A percentile compares a stretch with the other conserved stretches of the same genome.
Conservation (phyloP, 2,329 filamentous ascomycete genomes). For the Aspergillus sp. region DNA sequence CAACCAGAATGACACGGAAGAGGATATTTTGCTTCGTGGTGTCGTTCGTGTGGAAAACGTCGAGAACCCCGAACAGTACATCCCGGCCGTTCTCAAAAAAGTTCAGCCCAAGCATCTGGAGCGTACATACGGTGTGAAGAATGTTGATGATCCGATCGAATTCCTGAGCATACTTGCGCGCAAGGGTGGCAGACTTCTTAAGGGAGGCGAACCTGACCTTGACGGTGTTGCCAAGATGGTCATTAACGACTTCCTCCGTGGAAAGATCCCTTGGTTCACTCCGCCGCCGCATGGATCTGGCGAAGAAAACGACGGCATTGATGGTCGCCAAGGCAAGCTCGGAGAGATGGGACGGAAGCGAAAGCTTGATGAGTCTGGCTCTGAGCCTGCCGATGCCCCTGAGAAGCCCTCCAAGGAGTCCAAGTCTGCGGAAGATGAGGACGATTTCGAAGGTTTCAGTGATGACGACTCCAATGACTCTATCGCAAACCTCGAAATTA, state of each 20-base stretch:
- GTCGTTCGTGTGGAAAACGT: slow-evolving; percentile 95
- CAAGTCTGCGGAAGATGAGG: slow-evolving; percentile 24
- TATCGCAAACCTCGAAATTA: slow-evolving; percentile 38
- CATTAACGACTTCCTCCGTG: slow-evolving; percentile 88
- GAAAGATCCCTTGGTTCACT: slow-evolving; percentile 95
- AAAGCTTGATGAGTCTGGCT: slow-evolving; percentile 55
- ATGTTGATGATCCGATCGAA: slow-evolving; percentile 67
- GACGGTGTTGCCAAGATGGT: slow-evolving; percentile 97
- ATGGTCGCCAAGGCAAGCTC: slow-evolving; percentile 67
- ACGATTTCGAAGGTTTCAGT: slow-evolving; percentile 32
- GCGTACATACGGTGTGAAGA: slow-evolving; percentile 81
- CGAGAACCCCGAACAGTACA: slow-evolving; percentile 92
- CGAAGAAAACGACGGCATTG: slow-evolving; percentile 48
- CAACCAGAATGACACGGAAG: slow-evolving; percentile 71
- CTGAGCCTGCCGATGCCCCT: slow-evolving; percentile 25
- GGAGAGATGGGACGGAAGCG: slow-evolving; percentile 79
- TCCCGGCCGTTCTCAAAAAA: slow-evolving; percentile 69
- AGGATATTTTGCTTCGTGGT: slow-evolving; percentile 82
- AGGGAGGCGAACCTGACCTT: slow-evolving; percentile 89
- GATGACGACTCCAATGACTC: slow-evolving; percentile 38
- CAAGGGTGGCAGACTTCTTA: slow-evolving; percentile 78
- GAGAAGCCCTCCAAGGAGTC: slow-evolving; percentile 27
- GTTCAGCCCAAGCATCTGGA: slow-evolving; percentile 86
- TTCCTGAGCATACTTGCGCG: slow-evolving; percentile 82
- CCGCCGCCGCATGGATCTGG: slow-evolving; percentile 59